Evolutionary conservation across 352 stramenopile species (phyloP).

Genomic region (Phytophthora melonis): DNA sequence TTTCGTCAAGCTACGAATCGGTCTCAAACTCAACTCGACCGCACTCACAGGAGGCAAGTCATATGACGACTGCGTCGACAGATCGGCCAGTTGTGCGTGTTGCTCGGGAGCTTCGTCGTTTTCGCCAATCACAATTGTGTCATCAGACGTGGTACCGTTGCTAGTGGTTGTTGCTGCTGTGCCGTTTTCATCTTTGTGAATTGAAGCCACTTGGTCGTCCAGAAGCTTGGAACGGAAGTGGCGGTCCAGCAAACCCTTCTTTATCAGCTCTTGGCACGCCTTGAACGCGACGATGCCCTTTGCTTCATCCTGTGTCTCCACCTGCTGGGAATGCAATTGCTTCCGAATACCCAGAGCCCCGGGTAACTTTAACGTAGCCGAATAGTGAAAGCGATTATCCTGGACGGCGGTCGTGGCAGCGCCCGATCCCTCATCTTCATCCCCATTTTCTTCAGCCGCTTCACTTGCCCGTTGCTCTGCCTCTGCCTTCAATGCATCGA

Average conservation of each 20-base stretch:
- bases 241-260: slow-evolving; percentile 73
- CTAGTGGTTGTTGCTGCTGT: neutral
- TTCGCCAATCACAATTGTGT: slow-evolving; percentile 51
- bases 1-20: slow-evolving; percentile 64
- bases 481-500: slow-evolving; percentile 69
- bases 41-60: slow-evolving; percentile 86
- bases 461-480: slow-evolving; percentile 44
- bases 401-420: slow-evolving; percentile 9
- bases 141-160: slow-evolving; percentile 23
- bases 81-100: slow-evolving; percentile 56
- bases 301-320: slow-evolving; percentile 64
- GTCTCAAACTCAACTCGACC: slow-evolving; percentile 67
- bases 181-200: slow-evolving; percentile 38
- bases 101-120: slow-evolving; percentile 27
- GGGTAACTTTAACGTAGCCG: slow-evolving; percentile 72
- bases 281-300: slow-evolving; percentile 89
- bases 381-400: slow-evolving; percentile 62
- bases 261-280: slow-evolving; percentile 76
- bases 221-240: slow-evolving; percentile 77
- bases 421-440: slow-evolving; percentile 20
- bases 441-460: slow-evolving; percentile 18
- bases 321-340: slow-evolving; percentile 69
- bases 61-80: slow-evolving; percentile 87
- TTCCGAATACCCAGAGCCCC: slow-evolving; percentile 68
- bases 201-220: slow-evolving; percentile 54